Evolutionary conservation across 495 filamentous ascomycete genomes (phyloP).

Genomic region (Darksidea phi): DNA sequence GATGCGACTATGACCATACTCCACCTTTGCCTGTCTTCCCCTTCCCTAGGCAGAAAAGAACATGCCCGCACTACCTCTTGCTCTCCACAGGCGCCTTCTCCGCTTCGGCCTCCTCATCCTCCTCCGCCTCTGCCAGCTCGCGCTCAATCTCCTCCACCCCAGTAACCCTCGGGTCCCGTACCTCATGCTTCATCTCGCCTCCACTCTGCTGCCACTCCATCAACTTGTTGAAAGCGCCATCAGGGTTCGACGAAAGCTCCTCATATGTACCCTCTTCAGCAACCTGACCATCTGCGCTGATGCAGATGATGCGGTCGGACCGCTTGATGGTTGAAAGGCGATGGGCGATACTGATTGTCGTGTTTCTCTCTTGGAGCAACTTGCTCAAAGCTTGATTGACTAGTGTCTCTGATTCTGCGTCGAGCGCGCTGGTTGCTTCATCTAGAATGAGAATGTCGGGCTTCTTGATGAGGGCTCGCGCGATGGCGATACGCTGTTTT

Average conservation of each 20-base stretch:
- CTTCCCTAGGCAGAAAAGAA: too few relatives aligned
- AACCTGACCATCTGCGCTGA: constrained; percentile 78
- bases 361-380: constrained; percentile 80
- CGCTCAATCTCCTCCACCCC: constrained; percentile 46
- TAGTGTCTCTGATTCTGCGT: constrained; percentile 95
- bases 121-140: constrained; percentile 34
- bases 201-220: constrained; percentile 99
- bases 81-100: constrained; percentile 16
- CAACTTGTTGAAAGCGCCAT: constrained; percentile 85
- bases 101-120: constrained; percentile 32
- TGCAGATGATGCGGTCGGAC: constrained; percentile 86
- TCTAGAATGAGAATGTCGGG: constrained; percentile 96
- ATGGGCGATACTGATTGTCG: constrained; percentile 95
- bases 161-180: constrained; percentile 20
- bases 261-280: constrained; percentile 85
- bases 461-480: constrained; percentile 88
- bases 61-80: constrained; percentile 6
- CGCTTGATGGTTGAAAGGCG: constrained; percentile 94
- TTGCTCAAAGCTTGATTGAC: constrained; percentile 84
- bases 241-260: constrained; percentile 65
- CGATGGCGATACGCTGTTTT: constrained; percentile 97
- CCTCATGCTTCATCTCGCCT: constrained; percentile 36
- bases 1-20: too few relatives aligned
- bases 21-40: too few relatives aligned
- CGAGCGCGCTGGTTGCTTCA: constrained; percentile 73